Evolutionary conservation across 1,139 yeast species (phyloP).

Genomic region (Geotrichum carabidarum): DNA sequence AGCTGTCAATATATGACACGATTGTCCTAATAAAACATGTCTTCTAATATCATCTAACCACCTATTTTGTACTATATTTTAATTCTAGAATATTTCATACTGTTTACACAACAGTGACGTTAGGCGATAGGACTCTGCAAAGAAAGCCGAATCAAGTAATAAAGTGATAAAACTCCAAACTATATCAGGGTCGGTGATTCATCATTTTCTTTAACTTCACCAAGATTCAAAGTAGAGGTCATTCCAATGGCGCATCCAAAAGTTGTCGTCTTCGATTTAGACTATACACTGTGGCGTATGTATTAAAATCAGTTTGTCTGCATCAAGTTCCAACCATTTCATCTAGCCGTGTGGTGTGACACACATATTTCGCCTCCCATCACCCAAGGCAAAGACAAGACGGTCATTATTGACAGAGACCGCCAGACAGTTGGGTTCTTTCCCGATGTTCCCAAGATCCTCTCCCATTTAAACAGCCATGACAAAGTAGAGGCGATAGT

Average conservation of each 20-base stretch:
- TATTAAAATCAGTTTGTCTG: slow-evolving; percentile 27
- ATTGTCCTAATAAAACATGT: slow-evolving; percentile 35
- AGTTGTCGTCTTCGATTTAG: slow-evolving; percentile 68
- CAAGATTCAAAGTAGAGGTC: no score
- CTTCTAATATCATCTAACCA: neutral
- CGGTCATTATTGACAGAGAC: slow-evolving; percentile 42
- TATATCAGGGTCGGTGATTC: no score
- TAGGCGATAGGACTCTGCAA: no score
- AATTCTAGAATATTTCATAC: no score
- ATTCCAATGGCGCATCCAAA: slow-evolving; percentile 41
- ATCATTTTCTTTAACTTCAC: no score
- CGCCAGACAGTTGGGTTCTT: slow-evolving; percentile 52
- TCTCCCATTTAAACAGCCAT: slow-evolving; percentile 39
- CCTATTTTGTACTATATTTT: no score
- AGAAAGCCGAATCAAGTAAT: no score
- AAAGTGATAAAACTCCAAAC: no score
- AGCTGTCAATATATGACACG: slow-evolving; percentile 54
- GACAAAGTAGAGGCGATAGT: slow-evolving; percentile 47
- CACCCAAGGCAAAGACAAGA: slow-evolving; percentile 26
- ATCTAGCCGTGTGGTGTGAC: slow-evolving; percentile 50
- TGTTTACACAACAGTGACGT: no score
- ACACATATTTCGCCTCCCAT: slow-evolving; percentile 63
- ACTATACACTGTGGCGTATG: slow-evolving; percentile 77
- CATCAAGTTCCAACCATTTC: neutral
- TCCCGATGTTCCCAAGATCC: slow-evolving; percentile 55